These are phyloP conservation scores for Hydrangea macrophylla DNA, from an alignment of 148 eudicot genomes.

Conservation along the genomic window DNA sequence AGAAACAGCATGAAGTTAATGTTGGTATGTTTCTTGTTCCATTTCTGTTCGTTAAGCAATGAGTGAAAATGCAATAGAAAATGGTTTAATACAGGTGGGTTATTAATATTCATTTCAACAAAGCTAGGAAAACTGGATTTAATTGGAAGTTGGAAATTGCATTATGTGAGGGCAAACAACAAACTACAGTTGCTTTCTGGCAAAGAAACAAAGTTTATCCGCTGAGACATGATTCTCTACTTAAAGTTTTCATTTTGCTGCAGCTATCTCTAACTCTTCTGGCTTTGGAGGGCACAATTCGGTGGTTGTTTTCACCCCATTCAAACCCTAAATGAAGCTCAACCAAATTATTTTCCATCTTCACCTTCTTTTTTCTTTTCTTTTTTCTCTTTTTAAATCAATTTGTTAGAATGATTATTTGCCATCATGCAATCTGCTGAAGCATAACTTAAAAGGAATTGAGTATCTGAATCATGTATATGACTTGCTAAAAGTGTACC, in stretches of 20 bases:
- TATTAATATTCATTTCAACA: background rate
- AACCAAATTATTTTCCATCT: background rate
- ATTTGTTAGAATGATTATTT: slow-evolving; percentile 2
- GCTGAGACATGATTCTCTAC: background rate
- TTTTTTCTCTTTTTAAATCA: too few relatives aligned
- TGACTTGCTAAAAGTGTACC: background rate
- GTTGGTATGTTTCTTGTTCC: slow-evolving; percentile 39
- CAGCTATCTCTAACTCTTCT: slow-evolving; percentile 61
- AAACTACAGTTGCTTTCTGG: background rate
- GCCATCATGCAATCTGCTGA: background rate
- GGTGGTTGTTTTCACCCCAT: slow-evolving; percentile 53
- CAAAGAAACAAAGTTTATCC: background rate
- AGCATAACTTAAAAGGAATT: slow-evolving; percentile 1
- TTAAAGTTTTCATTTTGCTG: slow-evolving; percentile 10
- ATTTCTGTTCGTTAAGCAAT: background rate
- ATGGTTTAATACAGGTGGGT: background rate
- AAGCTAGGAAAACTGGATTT: background rate
- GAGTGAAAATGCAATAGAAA: background rate
- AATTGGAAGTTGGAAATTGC: background rate
- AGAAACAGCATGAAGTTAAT: slow-evolving; percentile 55
- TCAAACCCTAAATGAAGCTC: slow-evolving; percentile 29
- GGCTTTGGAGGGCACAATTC: slow-evolving; percentile 64
- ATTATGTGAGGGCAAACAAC: background rate
- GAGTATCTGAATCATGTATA: background rate
- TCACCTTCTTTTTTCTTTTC: too few relatives aligned